Evolutionary conservation across 805 yeast genomes (phyloP).

Genomic region (Clavispora fructus): DNA sequence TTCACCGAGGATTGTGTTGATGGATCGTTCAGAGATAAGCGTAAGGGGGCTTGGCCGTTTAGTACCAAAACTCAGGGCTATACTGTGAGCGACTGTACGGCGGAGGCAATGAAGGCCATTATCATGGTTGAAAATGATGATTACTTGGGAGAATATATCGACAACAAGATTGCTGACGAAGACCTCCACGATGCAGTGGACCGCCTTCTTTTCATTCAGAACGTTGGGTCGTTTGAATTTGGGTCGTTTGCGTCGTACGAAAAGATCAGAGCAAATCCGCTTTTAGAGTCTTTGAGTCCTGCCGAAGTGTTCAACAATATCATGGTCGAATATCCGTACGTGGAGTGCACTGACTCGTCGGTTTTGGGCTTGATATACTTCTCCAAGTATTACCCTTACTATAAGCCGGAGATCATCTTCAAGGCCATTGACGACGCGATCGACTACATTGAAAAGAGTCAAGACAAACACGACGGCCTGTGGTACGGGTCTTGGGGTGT

Average conservation of each 20-base stretch:
- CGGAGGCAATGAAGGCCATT: constrained; percentile 90
- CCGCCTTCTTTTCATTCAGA: constrained; percentile 70
- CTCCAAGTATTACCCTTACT: constrained; percentile 54
- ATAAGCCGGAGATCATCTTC: constrained; percentile 60
- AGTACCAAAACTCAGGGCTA: constrained; percentile 95
- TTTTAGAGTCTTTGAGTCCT: constrained; percentile 77
- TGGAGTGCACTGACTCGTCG: constrained; percentile 95
- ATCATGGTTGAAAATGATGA: constrained; percentile 79
- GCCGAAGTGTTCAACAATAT: constrained; percentile 98
- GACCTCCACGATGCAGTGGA: constrained; percentile 68
- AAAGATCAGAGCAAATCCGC: constrained; percentile 70
- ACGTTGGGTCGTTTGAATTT: constrained; percentile 68
- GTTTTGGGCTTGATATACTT: constrained; percentile 85
- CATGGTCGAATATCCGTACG: constrained; percentile 98
- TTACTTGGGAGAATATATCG: constrained; percentile 25
- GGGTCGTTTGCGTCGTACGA: constrained; percentile 96
- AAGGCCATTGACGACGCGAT: constrained; percentile 72
- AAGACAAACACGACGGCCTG: constrained; percentile 69
- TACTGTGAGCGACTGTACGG: constrained; percentile 94
- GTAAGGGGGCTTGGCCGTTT: constrained; percentile 94
- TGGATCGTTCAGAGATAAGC: constrained; percentile 75
- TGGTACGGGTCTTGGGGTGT: constrained; percentile 99
- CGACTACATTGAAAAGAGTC: constrained; percentile 62
- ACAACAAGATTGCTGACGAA: constrained; percentile 48
- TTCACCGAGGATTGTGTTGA: constrained; percentile 73